These are phyloP conservation scores for Dillenia turbinata DNA, from an alignment of 164 flowering plant species.

Conservation along the genomic window DNA sequence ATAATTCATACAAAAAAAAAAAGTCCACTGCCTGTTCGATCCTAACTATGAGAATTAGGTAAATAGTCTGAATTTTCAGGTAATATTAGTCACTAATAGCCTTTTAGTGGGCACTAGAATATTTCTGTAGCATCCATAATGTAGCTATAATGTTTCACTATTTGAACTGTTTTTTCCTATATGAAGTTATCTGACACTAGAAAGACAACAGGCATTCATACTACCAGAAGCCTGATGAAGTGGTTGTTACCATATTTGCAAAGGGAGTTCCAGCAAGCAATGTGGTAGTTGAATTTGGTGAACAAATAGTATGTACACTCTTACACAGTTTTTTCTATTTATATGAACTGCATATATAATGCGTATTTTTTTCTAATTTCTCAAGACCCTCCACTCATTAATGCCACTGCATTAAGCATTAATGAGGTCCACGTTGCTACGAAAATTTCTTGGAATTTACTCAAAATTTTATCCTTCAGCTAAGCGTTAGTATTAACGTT, in stretches of 20 bases:
- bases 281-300: constrained; percentile 80
- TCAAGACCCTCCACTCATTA: neutral
- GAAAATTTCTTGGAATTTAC: too few species aligned
- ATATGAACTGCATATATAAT: neutral
- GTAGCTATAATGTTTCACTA: too few species aligned
- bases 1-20: too few species aligned
- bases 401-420: constrained; percentile 6
- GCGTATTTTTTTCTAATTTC: neutral
- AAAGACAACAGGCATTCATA: constrained; percentile 62
- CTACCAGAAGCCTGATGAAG: constrained; percentile 91
- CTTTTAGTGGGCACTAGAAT: too few species aligned
- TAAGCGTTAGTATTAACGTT: constrained; percentile 63
- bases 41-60: too few species aligned
- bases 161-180: too few species aligned
- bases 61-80: too few species aligned
- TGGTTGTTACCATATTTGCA: constrained; percentile 85
- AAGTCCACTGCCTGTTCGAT: too few species aligned
- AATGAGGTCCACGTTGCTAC: too few species aligned
- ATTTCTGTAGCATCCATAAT: too few species aligned
- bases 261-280: constrained; percentile 63
- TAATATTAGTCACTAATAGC: too few species aligned
- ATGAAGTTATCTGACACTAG: too few species aligned
- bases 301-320: constrained; percentile 71
- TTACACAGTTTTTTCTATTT: neutral
- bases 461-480: constrained; percentile 50